Evolutionary conservation across 2,329 filamentous ascomycete genomes (phyloP).

Genomic region (Lecanoromycetidae sp.): DNA sequence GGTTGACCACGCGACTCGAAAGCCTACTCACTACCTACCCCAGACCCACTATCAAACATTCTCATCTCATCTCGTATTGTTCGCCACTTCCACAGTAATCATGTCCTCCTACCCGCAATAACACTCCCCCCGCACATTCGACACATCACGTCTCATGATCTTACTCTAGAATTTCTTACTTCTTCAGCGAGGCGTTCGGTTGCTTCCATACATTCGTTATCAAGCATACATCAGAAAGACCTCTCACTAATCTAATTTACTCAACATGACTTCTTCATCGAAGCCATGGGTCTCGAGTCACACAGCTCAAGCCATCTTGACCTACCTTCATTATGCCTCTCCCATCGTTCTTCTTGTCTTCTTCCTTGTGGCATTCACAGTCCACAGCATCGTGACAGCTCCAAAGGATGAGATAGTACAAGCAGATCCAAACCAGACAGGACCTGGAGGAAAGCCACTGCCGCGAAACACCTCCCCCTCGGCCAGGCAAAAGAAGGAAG

Average conservation of each 20-base stretch:
- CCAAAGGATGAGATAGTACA: slow-evolving; percentile 35
- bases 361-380: slow-evolving; percentile 51
- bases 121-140: neutral
- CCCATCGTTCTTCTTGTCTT: slow-evolving; percentile 52
- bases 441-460: slow-evolving; percentile 81
- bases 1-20: slow-evolving; percentile 11
- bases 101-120: neutral
- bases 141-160: neutral
- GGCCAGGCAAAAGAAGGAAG: slow-evolving; percentile 37
- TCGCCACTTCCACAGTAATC: slow-evolving; percentile 1
- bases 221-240: neutral
- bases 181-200: neutral
- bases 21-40: too few relatives aligned
- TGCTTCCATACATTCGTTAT: slow-evolving; percentile 2
- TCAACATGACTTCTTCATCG: slow-evolving; percentile 11
- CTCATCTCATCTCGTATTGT: slow-evolving; percentile 13
- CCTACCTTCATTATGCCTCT: slow-evolving; percentile 45
- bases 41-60: slow-evolving; percentile 12
- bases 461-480: slow-evolving; percentile 50
- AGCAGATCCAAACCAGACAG: slow-evolving; percentile 43
- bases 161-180: slow-evolving; percentile 1
- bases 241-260: neutral
- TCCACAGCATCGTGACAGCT: slow-evolving; percentile 44
- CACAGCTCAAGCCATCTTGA: slow-evolving; percentile 33
- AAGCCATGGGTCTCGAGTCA: slow-evolving; percentile 27